Conservation (phyloP, 371 early-diverging fungal genomes). For the Funneliformis caledonium region DNA sequence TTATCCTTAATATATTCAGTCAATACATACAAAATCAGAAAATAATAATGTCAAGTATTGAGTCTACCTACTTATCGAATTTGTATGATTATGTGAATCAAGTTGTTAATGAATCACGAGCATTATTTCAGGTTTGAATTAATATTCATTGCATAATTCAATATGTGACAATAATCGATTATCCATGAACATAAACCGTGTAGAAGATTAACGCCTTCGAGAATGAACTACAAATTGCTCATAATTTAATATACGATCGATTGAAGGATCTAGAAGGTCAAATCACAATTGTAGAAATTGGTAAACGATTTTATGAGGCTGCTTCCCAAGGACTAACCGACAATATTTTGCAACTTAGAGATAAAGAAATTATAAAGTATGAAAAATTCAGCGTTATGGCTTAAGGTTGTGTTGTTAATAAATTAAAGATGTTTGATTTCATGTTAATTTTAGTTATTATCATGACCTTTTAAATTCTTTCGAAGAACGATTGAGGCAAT, state of each 20-base stretch:
- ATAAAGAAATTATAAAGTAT: no score
- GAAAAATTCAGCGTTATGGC: no score
- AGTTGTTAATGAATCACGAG: neutral
- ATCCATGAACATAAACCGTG: slow-evolving; percentile 5
- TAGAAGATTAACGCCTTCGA: slow-evolving; percentile 5
- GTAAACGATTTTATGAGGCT: slow-evolving; percentile 9
- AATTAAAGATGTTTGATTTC: no score
- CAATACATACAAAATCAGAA: slow-evolving; percentile 7
- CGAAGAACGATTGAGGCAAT: no score
- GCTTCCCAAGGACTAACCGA: neutral
- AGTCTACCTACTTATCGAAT: neutral
- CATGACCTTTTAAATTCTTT: no score
- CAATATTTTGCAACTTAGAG: neutral
- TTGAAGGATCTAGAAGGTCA: neutral
- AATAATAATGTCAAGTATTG: neutral
- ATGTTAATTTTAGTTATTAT: no score
- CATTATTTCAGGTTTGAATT: slow-evolving; percentile 13
- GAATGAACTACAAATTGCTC: slow-evolving; percentile 15
- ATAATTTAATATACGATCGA: neutral
- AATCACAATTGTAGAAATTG: neutral
- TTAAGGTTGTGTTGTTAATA: no score
- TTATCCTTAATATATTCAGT: neutral
- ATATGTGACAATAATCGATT: slow-evolving; percentile 2
- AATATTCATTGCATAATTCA: neutral
- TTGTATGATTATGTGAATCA: neutral